Base-by-base conservation (phyloP, 192 early-diverging fungal genomes). In the Podila verticillata region DNA sequence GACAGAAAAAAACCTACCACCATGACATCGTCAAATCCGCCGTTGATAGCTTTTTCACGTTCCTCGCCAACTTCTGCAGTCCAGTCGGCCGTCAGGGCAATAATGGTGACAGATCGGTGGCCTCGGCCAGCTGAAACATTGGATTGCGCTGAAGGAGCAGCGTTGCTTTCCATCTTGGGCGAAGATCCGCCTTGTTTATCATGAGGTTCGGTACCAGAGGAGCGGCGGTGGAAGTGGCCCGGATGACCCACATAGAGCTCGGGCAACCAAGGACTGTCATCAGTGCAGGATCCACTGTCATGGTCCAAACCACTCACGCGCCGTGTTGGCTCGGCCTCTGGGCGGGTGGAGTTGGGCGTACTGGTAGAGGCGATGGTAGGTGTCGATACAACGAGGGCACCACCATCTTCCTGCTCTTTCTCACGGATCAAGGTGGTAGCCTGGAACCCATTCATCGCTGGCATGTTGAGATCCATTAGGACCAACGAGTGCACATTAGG, bases 381-480 rank as follows among this genome's bases (percentile, higher is more conserved):
- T 44, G 39, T 44, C 13, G 39, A 15, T 44, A 15, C 13, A 15
- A 17, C 39, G 3, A 2, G 17, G 12, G 39, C 64, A 19, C 75
- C 69, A 26, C 48, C 70, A 36, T 67, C 36, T 3, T 47, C 68
- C 20, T 57, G 5, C 61, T 80, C 77, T 47, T 80, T 80, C 48
- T 80, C 22, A 44, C 77, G 77, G 39, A 80, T 80, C 60, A 72
- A 32, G 0, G 60, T 58, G 20, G 69, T 72, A 0, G 77, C 77
- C 29, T 72, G 65, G 54, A 80, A 68, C 7, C 77, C 77, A 26
- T 60, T 68, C 77, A 80, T 80, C 5, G 22, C 72, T 0, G 77
- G 77, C 77, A 80, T 80, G 48, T 80, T 80, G 30, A 80, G 61
- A 44, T 80, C 77, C 77, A 80, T 80, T 66, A 80, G 34, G 5